phyloP scores from a whole-genome alignment of 2,329 filamentous ascomycete genomes.

The Pseudogymnoascus sp. region DNA sequence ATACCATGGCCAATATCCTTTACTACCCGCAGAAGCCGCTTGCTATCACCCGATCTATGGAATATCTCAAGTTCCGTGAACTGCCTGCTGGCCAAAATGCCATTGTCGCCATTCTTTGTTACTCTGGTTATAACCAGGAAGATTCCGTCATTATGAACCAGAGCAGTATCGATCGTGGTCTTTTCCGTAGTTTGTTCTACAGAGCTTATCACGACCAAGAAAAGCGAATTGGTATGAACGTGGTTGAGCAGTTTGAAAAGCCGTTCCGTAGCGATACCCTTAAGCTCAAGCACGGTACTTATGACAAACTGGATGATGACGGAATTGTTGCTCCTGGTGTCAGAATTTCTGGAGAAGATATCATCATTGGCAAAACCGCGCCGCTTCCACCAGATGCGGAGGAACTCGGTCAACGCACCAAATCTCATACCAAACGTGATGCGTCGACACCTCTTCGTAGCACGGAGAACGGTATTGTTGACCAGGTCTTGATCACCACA shows the following conservation, averaged over 20 bases:
- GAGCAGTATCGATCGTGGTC: conserved; percentile 92
- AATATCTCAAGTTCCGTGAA: conserved; percentile 96
- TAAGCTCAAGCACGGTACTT: conserved; percentile 87
- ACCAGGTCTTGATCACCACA: conserved; percentile 87
- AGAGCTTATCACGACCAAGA: conserved; percentile 95
- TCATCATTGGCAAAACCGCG: conserved; percentile 97
- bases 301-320: conserved; percentile 95
- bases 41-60: conserved; percentile 94
- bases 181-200: conserved; percentile 98
- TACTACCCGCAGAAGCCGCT: conserved; percentile 98
- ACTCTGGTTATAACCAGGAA: conserved; percentile 99
- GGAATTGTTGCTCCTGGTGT: conserved; percentile 90
- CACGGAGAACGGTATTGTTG: conserved; percentile 94
- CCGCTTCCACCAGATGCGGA: conserved; percentile 89
- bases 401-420: conserved; percentile 86
- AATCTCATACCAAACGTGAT: conserved; percentile 85
- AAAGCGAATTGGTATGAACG: conserved; percentile 88
- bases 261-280: conserved; percentile 82
- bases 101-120: conserved; percentile 94
- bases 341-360: conserved; percentile 92
- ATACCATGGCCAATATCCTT: conserved; percentile 98
- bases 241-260: conserved; percentile 93
- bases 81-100: conserved; percentile 95
- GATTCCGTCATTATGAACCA: conserved; percentile 99
- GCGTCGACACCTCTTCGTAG: conserved; percentile 90